These are phyloP conservation scores for Xerocomellus chrysenteron DNA, from an alignment of 768 basidiomycete species.

Conservation along the genomic window DNA sequence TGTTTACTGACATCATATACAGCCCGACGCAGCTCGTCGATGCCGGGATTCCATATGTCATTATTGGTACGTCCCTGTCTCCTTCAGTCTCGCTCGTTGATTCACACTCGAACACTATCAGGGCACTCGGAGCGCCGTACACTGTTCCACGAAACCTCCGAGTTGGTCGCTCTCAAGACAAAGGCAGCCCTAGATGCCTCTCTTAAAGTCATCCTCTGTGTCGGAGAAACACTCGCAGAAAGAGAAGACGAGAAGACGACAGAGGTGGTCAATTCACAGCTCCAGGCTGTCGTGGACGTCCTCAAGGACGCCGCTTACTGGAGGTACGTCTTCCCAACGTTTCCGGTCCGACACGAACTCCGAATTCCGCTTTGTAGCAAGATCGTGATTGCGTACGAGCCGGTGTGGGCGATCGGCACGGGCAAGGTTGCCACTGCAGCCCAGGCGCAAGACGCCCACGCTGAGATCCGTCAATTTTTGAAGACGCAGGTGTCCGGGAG, in stretches of 20 bases:
- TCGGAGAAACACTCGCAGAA: conserved; percentile 90
- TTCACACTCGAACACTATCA: conserved; percentile 23
- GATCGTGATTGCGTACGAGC: conserved; percentile 94
- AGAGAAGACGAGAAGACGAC: conserved; percentile 79
- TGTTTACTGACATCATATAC: conserved; percentile 1
- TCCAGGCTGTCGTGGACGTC: conserved; percentile 68
- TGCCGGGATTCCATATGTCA: conserved; percentile 85
- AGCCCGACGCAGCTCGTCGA: conserved; percentile 85
- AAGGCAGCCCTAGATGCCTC: conserved; percentile 73
- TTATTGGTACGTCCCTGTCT: conserved; percentile 60
- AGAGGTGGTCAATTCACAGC: conserved; percentile 78
- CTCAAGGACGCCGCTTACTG: conserved; percentile 63
- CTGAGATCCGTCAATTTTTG: conserved; percentile 77
- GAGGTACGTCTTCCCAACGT: conserved; percentile 53
- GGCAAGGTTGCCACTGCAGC: conserved; percentile 89
- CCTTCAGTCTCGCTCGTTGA: background rate
- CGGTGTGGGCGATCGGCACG: conserved; percentile 98
- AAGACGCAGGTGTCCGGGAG: conserved; percentile 57
- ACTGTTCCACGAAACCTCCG: conserved; percentile 86
- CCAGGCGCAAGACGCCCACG: conserved; percentile 94
- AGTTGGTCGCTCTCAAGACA: conserved; percentile 82
- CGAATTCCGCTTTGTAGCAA: conserved; percentile 46
- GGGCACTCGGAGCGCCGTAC: conserved; percentile 97
- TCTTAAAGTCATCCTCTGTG: conserved; percentile 90
- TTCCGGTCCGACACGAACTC: background rate